phyloP scores from a whole-genome alignment of 352 stramenopile species.

The Globisporangium ultimum region DNA sequence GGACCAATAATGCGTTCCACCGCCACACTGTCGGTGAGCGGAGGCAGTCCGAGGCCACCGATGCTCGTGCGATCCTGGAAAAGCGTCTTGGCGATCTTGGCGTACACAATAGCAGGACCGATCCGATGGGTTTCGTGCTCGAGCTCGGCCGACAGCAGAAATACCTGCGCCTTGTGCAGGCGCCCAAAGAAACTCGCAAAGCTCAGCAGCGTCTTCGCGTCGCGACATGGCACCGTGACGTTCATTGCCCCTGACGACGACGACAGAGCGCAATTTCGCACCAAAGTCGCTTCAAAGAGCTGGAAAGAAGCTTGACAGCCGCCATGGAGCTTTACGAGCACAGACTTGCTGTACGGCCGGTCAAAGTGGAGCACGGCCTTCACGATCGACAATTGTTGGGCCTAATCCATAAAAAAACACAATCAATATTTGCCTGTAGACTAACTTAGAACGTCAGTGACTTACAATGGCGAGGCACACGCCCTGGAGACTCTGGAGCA shows the following conservation, averaged over 20 bases:
- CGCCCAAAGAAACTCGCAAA: slow-evolving; percentile 29
- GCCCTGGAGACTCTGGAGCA: slow-evolving; percentile 15
- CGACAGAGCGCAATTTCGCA: slow-evolving; percentile 16
- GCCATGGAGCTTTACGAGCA: slow-evolving; percentile 38
- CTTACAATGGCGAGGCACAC: slow-evolving; percentile 20
- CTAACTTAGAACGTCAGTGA: neutral
- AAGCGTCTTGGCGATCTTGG: slow-evolving; percentile 12
- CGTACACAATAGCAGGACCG: slow-evolving; percentile 29
- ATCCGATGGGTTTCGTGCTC: slow-evolving; percentile 17
- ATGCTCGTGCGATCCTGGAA: slow-evolving; percentile 25
- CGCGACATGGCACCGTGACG: neutral
- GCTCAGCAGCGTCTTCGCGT: slow-evolving; percentile 17
- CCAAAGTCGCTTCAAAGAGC: slow-evolving; percentile 13
- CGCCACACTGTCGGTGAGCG: slow-evolving; percentile 6
- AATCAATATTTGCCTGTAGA: too few relatives aligned
- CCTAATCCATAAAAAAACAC: slow-evolving; percentile 8
- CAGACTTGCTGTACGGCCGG: slow-evolving; percentile 22
- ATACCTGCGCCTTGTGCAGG: slow-evolving; percentile 25
- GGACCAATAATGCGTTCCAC: slow-evolving; percentile 2
- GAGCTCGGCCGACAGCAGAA: slow-evolving; percentile 22
- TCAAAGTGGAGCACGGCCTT: slow-evolving; percentile 27
- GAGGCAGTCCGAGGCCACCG: slow-evolving; percentile 15
- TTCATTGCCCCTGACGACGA: neutral
- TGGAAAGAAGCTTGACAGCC: slow-evolving; percentile 22
- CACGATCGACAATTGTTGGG: slow-evolving; percentile 40